Evolutionary conservation across 257 asterid genomes (phyloP), one percentile per base, ranked within the genome.

Genomic region (Ilex asprella): DNA sequence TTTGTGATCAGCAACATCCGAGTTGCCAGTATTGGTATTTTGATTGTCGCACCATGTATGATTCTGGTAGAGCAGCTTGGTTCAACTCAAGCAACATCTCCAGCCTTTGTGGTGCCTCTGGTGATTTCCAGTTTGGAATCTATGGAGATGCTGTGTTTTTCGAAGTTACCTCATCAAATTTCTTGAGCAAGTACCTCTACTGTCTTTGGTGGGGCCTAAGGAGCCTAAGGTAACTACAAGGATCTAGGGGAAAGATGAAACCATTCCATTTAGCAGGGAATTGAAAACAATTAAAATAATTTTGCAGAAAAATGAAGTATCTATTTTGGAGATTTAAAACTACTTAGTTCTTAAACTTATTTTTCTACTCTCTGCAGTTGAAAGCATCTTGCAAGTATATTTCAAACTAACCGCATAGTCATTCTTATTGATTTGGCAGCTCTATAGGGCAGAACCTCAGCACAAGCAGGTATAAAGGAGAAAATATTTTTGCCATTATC

Each of bases 171-270:
- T 66, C 59, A 10, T 60, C 83, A 7, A 74, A 62, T 31, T 84
- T 84, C 62, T 46, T 74, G 52, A 58, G 46, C 58, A 76, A 80
- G 51, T 86, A 78, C 71, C 65, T 76, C 50, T 86, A 84, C 57
- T 79, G 95, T 69, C 75, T 86, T 56, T 84, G 95, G 91, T 86
- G 95, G 95, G 91, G 91, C 7, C 62, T 86, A 12, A 67, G 76
- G 65, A 82, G 64, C 64, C 81, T 86, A 31, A 84, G 95, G 95
- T 78, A 73, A 58, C 7, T 35, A 35, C 5, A 7, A 35, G 41
- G 8, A 35, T 4, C 41, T 35, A 35, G 41, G 8, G 5, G 41
- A 35, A 35, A 35, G 41, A 35, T 35, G 41, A 3, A 35, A 35
- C 41, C 41, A 35, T 35, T 35, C 41, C 41, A 35, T 8, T 35